These are phyloP conservation scores for Talaromyces thailandensis DNA, from an alignment of 495 filamentous ascomycete species.

Conservation along the genomic window DNA sequence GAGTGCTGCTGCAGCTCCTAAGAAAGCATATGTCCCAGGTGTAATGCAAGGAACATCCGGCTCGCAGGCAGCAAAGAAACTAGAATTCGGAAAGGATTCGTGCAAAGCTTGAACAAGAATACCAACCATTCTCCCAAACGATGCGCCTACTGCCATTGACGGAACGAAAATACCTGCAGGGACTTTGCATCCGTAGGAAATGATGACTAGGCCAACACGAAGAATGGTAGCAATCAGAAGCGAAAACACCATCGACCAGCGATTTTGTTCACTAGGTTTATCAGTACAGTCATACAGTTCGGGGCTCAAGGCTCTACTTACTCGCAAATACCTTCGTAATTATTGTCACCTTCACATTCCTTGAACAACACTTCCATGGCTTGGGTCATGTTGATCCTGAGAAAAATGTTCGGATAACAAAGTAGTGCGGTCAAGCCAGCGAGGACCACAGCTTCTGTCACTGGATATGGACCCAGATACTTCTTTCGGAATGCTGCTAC, in stretches of 20 bases:
- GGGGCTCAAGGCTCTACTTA: constrained; percentile 19
- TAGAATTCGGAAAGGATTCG: constrained; percentile 68
- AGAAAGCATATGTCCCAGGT: constrained; percentile 90
- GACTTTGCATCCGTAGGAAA: constrained; percentile 97
- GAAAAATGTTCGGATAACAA: constrained; percentile 92
- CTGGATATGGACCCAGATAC: constrained; percentile 75
- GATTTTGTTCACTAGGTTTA: constrained; percentile 41
- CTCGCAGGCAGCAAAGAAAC: constrained; percentile 79
- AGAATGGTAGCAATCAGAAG: constrained; percentile 73
- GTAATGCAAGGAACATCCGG: constrained; percentile 96
- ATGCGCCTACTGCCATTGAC: constrained; percentile 94
- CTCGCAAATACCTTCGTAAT: constrained; percentile 87
- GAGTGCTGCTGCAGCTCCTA: constrained; percentile 89
- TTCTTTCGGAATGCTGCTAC: constrained; percentile 91
- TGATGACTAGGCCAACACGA: constrained; percentile 79
- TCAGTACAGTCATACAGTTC: constrained; percentile 11
- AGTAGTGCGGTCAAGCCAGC: constrained; percentile 78
- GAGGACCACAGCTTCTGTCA: constrained; percentile 80
- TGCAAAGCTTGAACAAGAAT: constrained; percentile 88
- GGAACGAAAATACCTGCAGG: constrained; percentile 96
- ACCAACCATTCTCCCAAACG: constrained; percentile 87
- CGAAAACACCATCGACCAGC: constrained; percentile 73
- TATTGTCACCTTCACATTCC: constrained; percentile 88
- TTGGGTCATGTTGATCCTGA: constrained; percentile 97
- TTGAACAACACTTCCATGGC: constrained; percentile 97